A percentile compares a stretch with the other conserved stretches of the same genome.
Evolutionary conservation across 2,329 filamentous ascomycete genomes (phyloP).

Genomic region (Neoscytalidium dimidiatum): DNA sequence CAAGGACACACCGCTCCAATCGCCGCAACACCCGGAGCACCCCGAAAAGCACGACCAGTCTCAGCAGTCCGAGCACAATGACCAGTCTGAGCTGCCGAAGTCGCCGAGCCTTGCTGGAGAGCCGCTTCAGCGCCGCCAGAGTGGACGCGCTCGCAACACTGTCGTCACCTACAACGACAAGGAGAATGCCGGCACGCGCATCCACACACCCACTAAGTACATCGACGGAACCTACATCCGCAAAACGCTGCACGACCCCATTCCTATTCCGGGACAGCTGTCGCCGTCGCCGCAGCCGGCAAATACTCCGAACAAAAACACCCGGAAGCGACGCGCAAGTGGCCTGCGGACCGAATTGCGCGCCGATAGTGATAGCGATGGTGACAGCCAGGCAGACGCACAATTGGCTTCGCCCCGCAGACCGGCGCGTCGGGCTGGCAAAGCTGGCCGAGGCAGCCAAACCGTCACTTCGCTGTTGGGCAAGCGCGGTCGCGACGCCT

Average conservation of each 20-base stretch:
- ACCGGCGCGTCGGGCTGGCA: neutral
- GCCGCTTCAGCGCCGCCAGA: constrained; percentile 42
- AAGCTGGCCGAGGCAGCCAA: neutral
- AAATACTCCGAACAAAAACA: neutral
- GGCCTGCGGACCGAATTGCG: neutral
- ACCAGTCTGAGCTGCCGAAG: constrained; percentile 24
- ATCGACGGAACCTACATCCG: constrained; percentile 27
- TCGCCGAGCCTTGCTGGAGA: constrained; percentile 25
- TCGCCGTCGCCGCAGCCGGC: neutral
- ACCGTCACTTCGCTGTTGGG: neutral
- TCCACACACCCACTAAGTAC: constrained; percentile 56
- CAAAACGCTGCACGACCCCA: constrained; percentile 27
- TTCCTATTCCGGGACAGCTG: neutral
- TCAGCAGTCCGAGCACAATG: constrained; percentile 31
- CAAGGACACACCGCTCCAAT: constrained; percentile 21
- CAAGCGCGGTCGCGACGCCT: constrained; percentile 32
- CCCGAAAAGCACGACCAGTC: neutral
- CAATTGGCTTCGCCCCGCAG: neutral
- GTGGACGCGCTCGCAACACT: constrained; percentile 57
- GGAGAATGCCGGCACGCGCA: constrained; percentile 62
- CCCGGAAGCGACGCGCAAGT: neutral
- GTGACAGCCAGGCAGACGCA: neutral
- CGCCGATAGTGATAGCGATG: neutral
- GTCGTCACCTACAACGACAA: constrained; percentile 68
- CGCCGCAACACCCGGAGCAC: neutral